Percentiles rank a stretch among this genome's conserved stretches.
These are phyloP conservation scores for Linnemannia schmuckeri DNA, from an alignment of 192 early-diverging fungal species.

Conservation along the genomic window DNA sequence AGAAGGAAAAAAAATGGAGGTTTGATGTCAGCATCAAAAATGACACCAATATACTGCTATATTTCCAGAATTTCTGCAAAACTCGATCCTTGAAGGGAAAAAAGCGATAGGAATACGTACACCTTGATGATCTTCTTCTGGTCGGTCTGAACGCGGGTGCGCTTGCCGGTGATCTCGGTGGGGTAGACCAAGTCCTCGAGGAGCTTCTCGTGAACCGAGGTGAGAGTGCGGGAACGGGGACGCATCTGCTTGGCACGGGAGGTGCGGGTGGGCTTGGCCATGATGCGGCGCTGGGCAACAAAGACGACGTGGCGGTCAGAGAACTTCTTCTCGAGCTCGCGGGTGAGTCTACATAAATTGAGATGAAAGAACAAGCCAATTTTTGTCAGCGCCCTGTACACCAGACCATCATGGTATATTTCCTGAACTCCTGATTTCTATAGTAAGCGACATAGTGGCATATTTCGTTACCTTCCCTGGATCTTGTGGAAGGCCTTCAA, in stretches of 20 bases:
- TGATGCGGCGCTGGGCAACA: conserved; percentile 92
- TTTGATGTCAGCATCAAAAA: conserved; percentile 77
- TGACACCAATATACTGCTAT: conserved; percentile 96
- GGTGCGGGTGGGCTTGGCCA: conserved; percentile 92
- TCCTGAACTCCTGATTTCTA: neutral
- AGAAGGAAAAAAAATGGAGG: conserved; percentile 43
- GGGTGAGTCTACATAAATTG: conserved; percentile 78
- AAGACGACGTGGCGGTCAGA: conserved; percentile 98
- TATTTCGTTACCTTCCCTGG: conserved; percentile 75
- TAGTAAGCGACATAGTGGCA: neutral
- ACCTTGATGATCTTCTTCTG: conserved; percentile 96
- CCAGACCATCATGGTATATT: neutral
- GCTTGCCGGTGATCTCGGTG: conserved; percentile 99
- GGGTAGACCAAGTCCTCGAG: conserved; percentile 99
- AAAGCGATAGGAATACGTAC: conserved; percentile 45
- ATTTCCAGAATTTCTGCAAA: conserved; percentile 89
- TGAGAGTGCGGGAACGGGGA: conserved; percentile 96
- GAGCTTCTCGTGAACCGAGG: conserved; percentile 95
- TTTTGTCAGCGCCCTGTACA: neutral
- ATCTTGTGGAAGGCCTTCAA: conserved; percentile 97
- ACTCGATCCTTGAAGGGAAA: conserved; percentile 88
- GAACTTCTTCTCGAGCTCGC: conserved; percentile 99
- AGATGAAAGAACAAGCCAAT: neutral
- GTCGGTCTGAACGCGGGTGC: conserved; percentile 96
- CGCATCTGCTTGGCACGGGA: conserved; percentile 92